Conservation (phyloP, 2,329 filamentous ascomycete genomes). For the Xylaria sp. region DNA sequence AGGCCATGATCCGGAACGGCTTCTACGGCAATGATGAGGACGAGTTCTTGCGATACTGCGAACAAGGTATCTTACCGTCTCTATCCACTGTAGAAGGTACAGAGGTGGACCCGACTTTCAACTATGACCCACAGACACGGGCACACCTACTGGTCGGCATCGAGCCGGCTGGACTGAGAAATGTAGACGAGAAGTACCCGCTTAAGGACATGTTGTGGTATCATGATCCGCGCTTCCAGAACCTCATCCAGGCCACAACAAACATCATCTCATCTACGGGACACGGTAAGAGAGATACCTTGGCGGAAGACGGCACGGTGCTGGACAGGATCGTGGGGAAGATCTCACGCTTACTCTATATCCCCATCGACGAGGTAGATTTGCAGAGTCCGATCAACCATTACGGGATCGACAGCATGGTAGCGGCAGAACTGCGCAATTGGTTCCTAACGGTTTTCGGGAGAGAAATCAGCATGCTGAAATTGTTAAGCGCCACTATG, state of each 20-base stretch:
- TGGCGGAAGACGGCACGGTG: neutral
- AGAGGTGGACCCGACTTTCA: neutral
- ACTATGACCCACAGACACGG: slow-evolving; percentile 8
- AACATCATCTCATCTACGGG: neutral
- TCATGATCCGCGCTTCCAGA: slow-evolving; percentile 17
- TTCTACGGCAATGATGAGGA: slow-evolving; percentile 21
- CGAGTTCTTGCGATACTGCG: slow-evolving; percentile 25
- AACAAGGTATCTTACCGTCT: slow-evolving; percentile 5
- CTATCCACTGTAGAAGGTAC: neutral
- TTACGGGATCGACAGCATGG: slow-evolving; percentile 24
- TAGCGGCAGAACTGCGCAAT: slow-evolving; percentile 23
- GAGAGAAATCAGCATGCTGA: slow-evolving; percentile 10
- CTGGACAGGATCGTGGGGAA: slow-evolving; percentile 11
- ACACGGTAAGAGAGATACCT: neutral
- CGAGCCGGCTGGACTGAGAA: slow-evolving; percentile 19
- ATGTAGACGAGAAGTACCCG: slow-evolving; percentile 13
- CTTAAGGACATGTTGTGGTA: slow-evolving; percentile 20
- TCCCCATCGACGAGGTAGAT: slow-evolving; percentile 7
- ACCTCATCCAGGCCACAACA: slow-evolving; percentile 19
- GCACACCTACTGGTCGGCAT: slow-evolving; percentile 17
- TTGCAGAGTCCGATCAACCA: neutral
- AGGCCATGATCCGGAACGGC: slow-evolving; percentile 21
- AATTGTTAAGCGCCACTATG: slow-evolving; percentile 11
- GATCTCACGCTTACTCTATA: slow-evolving; percentile 16
- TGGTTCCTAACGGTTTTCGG: slow-evolving; percentile 15